phyloP scores from a whole-genome alignment of 2,329 filamentous ascomycete species.

The Thielaviopsis musarum region DNA sequence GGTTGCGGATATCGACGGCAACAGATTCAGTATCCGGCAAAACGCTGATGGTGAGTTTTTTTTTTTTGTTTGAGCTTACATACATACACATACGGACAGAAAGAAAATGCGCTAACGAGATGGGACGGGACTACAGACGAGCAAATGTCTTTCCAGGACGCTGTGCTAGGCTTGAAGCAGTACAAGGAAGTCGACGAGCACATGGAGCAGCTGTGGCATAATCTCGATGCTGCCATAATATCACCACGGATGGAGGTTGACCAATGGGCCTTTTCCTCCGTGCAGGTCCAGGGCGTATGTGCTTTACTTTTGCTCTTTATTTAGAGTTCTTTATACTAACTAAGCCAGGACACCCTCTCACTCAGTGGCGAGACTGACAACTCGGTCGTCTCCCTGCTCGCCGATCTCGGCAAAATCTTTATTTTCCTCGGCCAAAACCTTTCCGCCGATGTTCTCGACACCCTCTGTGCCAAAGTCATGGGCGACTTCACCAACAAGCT shows the following conservation, averaged over 20 bases:
- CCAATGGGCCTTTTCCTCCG: constrained; percentile 19
- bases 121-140: constrained; percentile 24
- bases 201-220: constrained; percentile 43
- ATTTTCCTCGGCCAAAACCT: constrained; percentile 34
- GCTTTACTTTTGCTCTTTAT: not conserved
- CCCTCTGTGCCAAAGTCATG: constrained; percentile 54
- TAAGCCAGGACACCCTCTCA: constrained; percentile 25
- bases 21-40: constrained; percentile 35
- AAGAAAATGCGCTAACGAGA: constrained; percentile 11
- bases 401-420: constrained; percentile 35
- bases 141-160: constrained; percentile 35
- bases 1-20: constrained; percentile 37
- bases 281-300: constrained; percentile 27
- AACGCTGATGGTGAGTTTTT: constrained; percentile 6
- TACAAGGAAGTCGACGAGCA: constrained; percentile 45
- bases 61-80: not conserved
- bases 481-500: constrained; percentile 50
- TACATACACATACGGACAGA: too few species aligned
- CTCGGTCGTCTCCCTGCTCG: constrained; percentile 33
- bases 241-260: constrained; percentile 37
- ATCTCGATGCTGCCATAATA: constrained; percentile 44
- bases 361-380: constrained; percentile 26
- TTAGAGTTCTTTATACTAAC: not conserved
- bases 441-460: constrained; percentile 36
- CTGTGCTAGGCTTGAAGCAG: constrained; percentile 36